Conservation (phyloP, 2,329 filamentous ascomycete species). For the Aspergillus calidoustus region DNA sequence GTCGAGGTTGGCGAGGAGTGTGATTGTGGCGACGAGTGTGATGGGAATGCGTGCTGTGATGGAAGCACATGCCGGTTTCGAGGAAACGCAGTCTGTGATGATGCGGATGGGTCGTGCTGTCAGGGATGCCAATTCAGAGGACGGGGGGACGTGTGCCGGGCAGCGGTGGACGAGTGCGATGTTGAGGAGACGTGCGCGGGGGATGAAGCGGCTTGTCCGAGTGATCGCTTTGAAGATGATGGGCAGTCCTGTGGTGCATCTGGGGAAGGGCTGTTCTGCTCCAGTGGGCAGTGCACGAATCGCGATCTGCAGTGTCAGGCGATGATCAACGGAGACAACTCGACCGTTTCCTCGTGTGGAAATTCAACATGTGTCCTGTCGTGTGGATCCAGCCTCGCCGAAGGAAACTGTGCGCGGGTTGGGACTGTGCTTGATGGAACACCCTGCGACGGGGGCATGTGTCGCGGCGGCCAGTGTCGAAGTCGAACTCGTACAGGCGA, state of each 20-base stretch:
- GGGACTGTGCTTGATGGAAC: slow-evolving; percentile 16
- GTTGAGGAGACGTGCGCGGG: slow-evolving; percentile 19
- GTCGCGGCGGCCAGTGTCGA: slow-evolving; percentile 6
- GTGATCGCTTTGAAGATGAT: slow-evolving; percentile 9
- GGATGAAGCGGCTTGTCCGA: slow-evolving; percentile 11
- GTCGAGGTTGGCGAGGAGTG: slow-evolving; percentile 89
- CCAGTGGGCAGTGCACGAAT: slow-evolving; percentile 20
- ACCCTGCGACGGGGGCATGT: slow-evolving; percentile 12
- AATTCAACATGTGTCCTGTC: slow-evolving; percentile 10
- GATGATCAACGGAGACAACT: slow-evolving; percentile 1
- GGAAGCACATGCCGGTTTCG: slow-evolving; percentile 24
- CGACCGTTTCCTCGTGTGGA: slow-evolving; percentile 12
- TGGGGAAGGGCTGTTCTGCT: slow-evolving; percentile 11
- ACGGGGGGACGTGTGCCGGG: slow-evolving; percentile 14
- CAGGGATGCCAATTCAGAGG: slow-evolving; percentile 17
- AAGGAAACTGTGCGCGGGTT: neutral
- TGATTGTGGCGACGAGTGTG: slow-evolving; percentile 70
- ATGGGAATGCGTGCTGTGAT: slow-evolving; percentile 25
- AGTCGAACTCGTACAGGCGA: neutral
- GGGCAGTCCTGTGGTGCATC: slow-evolving; percentile 10
- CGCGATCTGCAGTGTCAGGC: slow-evolving; percentile 18
- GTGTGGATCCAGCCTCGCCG: slow-evolving; percentile 2
- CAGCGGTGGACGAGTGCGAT: slow-evolving; percentile 9
- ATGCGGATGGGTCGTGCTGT: slow-evolving; percentile 18
- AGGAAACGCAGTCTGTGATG: slow-evolving; percentile 18